Base-by-base conservation (phyloP, 345 rosid species). In the Citropsis articulata region DNA sequence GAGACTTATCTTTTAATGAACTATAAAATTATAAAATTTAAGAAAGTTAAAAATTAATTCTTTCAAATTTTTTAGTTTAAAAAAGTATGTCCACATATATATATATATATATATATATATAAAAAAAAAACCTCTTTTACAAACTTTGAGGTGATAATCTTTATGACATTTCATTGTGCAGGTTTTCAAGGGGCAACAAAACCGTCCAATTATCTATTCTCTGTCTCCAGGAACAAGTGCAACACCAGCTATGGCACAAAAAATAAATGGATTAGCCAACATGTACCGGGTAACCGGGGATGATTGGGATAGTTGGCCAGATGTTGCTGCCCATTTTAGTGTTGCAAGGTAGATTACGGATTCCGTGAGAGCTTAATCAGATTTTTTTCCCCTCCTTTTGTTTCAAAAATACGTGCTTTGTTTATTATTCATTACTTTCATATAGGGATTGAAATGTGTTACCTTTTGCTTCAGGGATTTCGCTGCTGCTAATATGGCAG, bases 301-400 rank as follows among this genome's bases (percentile, higher is more conserved):
- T 84, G 98, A 95, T 69, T 93, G 98, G 98, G 98, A 95, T 77
- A 81, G 81, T 33, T 95, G 98, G 98, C 80, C 73, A 71, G 98
- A 95, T 69, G 91, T 93, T 10, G 86, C 81, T 38, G 31, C 93
- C 75, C 98, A 93, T 89, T 95, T 95, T 76, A 87, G 90, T 80
- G 84, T 91, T 85, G 14, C 93, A 6, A 90, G 98, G 98, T 94
- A 56, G 70, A 77, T 45, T 13, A 13, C 13, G 42, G 16, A 42
- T 77, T 80, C 69, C 30, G 6, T 45, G 4, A 45, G 50, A 45
- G 50, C 5, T 45, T 45, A 45, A 45, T 13, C 1, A 45, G 50
- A 10, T 10, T 45, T 13, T 1, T 45, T 45, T 42, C 12, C 16
- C 16, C 48, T 3, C 50, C 18, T 3, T 3, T 45, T 40, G 1